Conservation (phyloP, 495 filamentous ascomycete genomes). For the Aspergillus mulundensis region DNA sequence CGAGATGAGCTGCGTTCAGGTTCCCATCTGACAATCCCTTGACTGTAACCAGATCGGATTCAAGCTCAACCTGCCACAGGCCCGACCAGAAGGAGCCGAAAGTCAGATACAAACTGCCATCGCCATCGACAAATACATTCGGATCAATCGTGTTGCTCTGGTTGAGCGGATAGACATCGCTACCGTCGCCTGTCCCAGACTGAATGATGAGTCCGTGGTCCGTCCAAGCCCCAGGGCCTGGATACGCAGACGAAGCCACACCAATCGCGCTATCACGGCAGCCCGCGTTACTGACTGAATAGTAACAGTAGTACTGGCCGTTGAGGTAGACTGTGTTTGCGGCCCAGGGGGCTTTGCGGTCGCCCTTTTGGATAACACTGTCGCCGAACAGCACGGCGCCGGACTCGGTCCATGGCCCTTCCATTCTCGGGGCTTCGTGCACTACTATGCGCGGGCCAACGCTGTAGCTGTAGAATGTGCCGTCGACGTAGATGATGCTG, state of each 20-base stretch:
- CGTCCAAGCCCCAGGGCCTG: constrained; percentile 59
- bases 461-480: constrained; percentile 38
- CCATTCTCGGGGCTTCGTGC: constrained; percentile 30
- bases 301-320: constrained; percentile 66
- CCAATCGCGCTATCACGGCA: constrained; percentile 67
- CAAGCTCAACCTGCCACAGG: constrained; percentile 61
- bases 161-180: constrained; percentile 46
- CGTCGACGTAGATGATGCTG: constrained; percentile 30
- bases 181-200: constrained; percentile 32
- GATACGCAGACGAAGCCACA: constrained; percentile 58
- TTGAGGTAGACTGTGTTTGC: constrained; percentile 56
- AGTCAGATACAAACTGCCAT: constrained; percentile 50
- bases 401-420: constrained; percentile 39
- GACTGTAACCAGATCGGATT: constrained; percentile 32
- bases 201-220: constrained; percentile 44
- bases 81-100: constrained; percentile 74
- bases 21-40: constrained; percentile 15
- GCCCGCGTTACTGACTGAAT: constrained; percentile 64
- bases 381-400: constrained; percentile 33
- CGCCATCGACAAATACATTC: constrained; percentile 48
- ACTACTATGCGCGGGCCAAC: constrained; percentile 34
- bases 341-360: constrained; percentile 48
- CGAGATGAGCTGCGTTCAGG: constrained; percentile 31
- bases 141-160: constrained; percentile 72
- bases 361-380: constrained; percentile 40